Base-by-base conservation (phyloP, 1,284 basidiomycete genomes). In the Fomes fomentarius region DNA sequence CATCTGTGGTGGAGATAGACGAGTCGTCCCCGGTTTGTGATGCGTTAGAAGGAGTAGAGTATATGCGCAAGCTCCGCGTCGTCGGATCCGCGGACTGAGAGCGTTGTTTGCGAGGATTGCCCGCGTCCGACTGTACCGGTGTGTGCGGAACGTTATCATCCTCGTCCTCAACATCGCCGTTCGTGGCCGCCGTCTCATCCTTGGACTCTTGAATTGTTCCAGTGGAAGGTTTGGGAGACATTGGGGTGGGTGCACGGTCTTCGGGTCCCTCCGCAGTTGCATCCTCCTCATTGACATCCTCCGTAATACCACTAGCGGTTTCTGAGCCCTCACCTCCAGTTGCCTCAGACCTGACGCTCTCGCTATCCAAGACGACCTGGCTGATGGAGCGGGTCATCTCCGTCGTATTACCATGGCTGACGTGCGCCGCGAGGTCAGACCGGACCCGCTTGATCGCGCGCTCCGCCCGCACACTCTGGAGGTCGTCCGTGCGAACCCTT, bases 361-460 rank as follows among this genome's bases (percentile, higher is more conserved):
- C 63, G 33, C 62, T 62, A 28, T 68, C 66, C 37, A 61, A 37
- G 14, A 70, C 65, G 9, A 69, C 68, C 52, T 70, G 67, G 38
- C 65, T 67, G 52, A 71, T 63, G 5, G 69, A 69, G 19, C 64
- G 58, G 11, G 57, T 64, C 11, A 64, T 58, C 21, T 71, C 69
- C 34, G 63, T 54, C 4, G 67, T 58, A 52, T 60, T 65, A 4
- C 60, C 58, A 8, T 73, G 69, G 52, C 74, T 62, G 47, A 77
- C 72, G 64, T 92, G 90, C 7, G 83, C 85, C 8, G 87, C 87
- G n/a, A 92, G 74, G 72, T 94, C 93, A 47, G 89, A 92, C 50
- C 91, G 79, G 15, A 93, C 91, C 39, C 90, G 85, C 73, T 93
- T 92, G 70, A 95, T 91, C 3, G 93, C 87, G 54, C 93, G 81